These are phyloP conservation scores for Ceriops tagal DNA, from an alignment of 345 rosid genomes.

Conservation along the genomic window DNA sequence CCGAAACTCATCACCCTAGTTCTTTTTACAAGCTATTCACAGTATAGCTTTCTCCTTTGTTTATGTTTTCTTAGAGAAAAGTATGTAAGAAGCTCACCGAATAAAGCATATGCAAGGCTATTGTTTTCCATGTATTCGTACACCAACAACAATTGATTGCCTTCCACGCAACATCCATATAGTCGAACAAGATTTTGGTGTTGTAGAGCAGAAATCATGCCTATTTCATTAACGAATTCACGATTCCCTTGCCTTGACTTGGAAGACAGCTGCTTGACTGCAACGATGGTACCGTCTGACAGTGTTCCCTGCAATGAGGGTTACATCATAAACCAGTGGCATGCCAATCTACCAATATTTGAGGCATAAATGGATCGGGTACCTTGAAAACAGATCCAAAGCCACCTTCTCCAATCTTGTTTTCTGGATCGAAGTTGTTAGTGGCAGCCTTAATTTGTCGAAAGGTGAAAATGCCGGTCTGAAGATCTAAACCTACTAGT, in stretches of 20 bases:
- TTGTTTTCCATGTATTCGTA: constrained; percentile 38
- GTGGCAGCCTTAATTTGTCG: constrained; percentile 21
- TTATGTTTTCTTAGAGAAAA: background rate
- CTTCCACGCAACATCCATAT: constrained; percentile 32
- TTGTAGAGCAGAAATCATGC: constrained; percentile 33
- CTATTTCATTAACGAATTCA: constrained; percentile 31
- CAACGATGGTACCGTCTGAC: constrained; percentile 13
- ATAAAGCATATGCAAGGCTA: constrained; percentile 27
- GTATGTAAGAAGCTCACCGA: constrained; percentile 20
- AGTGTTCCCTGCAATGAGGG: constrained; percentile 12
- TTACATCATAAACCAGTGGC: background rate
- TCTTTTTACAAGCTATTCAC: background rate
- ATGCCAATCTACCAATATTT: background rate
- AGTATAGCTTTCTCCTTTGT: background rate
- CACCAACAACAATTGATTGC: constrained; percentile 26
- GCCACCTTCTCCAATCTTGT: constrained; percentile 25
- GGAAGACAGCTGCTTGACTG: constrained; percentile 20
- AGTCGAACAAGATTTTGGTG: constrained; percentile 38
- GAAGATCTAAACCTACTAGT: constrained; percentile 5
- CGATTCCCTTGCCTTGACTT: constrained; percentile 19
- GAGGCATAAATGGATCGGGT: background rate
- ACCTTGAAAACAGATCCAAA: constrained; percentile 23
- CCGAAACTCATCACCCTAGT: background rate
- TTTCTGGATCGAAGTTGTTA: constrained; percentile 10
- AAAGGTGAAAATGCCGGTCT: constrained; percentile 13